These are phyloP conservation scores for Cercophora samala DNA, from an alignment of 495 filamentous ascomycete species.

Conservation along the genomic window DNA sequence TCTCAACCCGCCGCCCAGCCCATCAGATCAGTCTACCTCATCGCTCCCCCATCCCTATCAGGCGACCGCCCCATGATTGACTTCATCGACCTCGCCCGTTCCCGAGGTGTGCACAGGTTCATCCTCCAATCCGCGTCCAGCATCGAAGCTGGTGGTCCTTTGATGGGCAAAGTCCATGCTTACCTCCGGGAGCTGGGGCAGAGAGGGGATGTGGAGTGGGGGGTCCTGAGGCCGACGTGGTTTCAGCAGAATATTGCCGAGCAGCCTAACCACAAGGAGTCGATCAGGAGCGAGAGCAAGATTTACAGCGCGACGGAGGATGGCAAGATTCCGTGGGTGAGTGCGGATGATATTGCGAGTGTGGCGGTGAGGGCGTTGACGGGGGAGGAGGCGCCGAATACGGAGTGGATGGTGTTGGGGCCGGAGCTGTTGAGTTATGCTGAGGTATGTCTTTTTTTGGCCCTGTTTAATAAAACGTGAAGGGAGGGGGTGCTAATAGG, in stretches of 20 bases:
- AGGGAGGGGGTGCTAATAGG: neutral
- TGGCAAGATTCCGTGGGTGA: constrained; percentile 48
- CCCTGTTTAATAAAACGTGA: neutral
- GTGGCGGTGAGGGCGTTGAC: constrained; percentile 46
- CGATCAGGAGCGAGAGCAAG: constrained; percentile 42
- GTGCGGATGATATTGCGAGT: constrained; percentile 46
- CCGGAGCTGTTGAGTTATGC: constrained; percentile 45
- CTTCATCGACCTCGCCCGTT: constrained; percentile 40
- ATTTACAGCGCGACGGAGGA: constrained; percentile 44
- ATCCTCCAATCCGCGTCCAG: constrained; percentile 43
- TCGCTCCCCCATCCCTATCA: constrained; percentile 32
- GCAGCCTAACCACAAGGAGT: constrained; percentile 27
- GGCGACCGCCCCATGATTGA: constrained; percentile 31
- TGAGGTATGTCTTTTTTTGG: constrained; percentile 37
- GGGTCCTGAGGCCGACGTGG: constrained; percentile 44
- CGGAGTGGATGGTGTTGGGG: constrained; percentile 45
- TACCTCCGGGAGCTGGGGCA: constrained; percentile 40
- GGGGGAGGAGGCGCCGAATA: constrained; percentile 39
- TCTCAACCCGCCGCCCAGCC: neutral
- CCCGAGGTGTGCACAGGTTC: constrained; percentile 40
- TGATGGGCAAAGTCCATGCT: constrained; percentile 38
- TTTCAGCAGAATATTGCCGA: constrained; percentile 42
- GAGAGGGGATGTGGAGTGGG: constrained; percentile 41
- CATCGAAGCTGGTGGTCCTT: constrained; percentile 36
- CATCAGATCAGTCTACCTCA: constrained; percentile 38